phyloP scores from a whole-genome alignment of 1,139 yeast genomes.

The Sugiyamaella sp. region DNA sequence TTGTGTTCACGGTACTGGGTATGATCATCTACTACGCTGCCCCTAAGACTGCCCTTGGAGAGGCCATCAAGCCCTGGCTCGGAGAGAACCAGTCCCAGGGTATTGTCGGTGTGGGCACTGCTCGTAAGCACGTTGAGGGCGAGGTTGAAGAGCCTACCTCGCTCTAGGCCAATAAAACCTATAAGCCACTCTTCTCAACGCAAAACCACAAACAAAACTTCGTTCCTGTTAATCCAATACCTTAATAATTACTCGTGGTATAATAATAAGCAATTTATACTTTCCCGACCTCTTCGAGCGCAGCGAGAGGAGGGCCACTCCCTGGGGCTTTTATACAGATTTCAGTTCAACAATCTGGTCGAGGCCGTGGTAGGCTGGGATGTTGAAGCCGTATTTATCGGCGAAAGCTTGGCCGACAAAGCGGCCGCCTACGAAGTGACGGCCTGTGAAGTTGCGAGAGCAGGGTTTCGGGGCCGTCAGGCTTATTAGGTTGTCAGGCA shows the following conservation, averaged over 20 bases:
- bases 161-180: not conserved
- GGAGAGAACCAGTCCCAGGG: constrained; percentile 46
- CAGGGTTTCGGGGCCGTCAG: constrained; percentile 96
- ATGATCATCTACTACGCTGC: constrained; percentile 46
- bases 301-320: not conserved
- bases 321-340: constrained; percentile 4
- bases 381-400: constrained; percentile 66
- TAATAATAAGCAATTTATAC: not conserved
- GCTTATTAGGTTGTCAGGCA: constrained; percentile 72
- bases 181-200: not conserved
- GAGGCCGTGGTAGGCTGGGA: constrained; percentile 56
- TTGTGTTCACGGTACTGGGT: constrained; percentile 47
- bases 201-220: not conserved
- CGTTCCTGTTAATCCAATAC: not conserved
- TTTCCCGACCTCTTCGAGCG: not conserved
- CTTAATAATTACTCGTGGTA: not conserved
- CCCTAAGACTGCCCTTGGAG: constrained; percentile 44
- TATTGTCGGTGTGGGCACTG: constrained; percentile 48
- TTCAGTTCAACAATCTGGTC: constrained; percentile 51
- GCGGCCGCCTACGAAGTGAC: constrained; percentile 89
- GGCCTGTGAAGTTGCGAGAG: constrained; percentile 52
- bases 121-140: constrained; percentile 32
- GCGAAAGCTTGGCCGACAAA: constrained; percentile 72
- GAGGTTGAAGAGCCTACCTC: constrained; percentile 12
- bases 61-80: constrained; percentile 51